These are phyloP conservation scores for Coniochaeta sp. DNA, from an alignment of 2,329 filamentous ascomycete genomes.

Conservation along the genomic window DNA sequence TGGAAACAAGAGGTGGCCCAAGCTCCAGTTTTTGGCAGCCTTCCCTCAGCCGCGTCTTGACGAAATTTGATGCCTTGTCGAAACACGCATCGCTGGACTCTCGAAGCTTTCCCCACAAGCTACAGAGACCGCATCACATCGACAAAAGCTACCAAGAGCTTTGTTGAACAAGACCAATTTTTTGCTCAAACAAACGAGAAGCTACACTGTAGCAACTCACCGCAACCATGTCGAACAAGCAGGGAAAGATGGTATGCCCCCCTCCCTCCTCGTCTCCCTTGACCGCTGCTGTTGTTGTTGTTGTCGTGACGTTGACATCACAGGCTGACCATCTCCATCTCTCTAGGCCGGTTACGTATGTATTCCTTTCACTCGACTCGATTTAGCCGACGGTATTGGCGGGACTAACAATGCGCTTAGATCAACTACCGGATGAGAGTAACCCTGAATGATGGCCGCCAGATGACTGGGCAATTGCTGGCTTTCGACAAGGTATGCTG, in stretches of 20 bases:
- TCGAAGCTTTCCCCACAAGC: slow-evolving; percentile 30
- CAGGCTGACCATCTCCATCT: slow-evolving; percentile 50
- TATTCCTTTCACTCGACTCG: slow-evolving; percentile 18
- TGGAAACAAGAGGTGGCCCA: slow-evolving; percentile 2
- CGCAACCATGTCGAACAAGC: slow-evolving; percentile 74
- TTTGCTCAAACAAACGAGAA: slow-evolving; percentile 33
- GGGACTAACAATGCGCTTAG: slow-evolving; percentile 37
- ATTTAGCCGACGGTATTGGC: background rate
- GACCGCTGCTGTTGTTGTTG: slow-evolving; percentile 26
- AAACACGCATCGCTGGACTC: slow-evolving; percentile 35
- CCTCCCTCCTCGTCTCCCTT: slow-evolving; percentile 9
- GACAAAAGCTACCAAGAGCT: slow-evolving; percentile 28
- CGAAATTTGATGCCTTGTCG: slow-evolving; percentile 8
- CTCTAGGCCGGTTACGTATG: slow-evolving; percentile 65
- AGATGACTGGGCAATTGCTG: slow-evolving; percentile 97
- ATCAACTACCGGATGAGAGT: slow-evolving; percentile 99
- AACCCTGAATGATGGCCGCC: slow-evolving; percentile 87
- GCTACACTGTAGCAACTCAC: slow-evolving; percentile 34
- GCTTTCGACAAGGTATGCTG: slow-evolving; percentile 85
- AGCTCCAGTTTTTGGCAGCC: slow-evolving; percentile 19
- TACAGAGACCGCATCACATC: slow-evolving; percentile 26
- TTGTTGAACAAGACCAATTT: slow-evolving; percentile 32
- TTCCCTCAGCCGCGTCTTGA: slow-evolving; percentile 12
- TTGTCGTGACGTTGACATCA: slow-evolving; percentile 43
- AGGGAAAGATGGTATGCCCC: slow-evolving; percentile 95